phyloP scores from a whole-genome alignment of 2,329 filamentous ascomycete genomes.

The Ophiocordyceps sinensis region DNA sequence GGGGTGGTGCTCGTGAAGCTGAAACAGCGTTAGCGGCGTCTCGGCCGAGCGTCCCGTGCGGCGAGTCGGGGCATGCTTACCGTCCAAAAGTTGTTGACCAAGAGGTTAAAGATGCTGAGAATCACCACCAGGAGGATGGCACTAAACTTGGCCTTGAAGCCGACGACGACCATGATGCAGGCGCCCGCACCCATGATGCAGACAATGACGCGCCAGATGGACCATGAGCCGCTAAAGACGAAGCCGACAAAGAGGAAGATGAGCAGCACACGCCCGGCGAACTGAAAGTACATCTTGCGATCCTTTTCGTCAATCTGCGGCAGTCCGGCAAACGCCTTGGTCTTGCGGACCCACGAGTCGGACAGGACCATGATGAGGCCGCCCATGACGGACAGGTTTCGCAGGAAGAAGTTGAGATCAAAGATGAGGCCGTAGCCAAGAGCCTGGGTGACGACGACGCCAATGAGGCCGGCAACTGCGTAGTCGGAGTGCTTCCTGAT shows the following conservation, averaged over 20 bases:
- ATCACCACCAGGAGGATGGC: conserved; percentile 91
- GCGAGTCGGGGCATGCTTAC: conserved; percentile 38
- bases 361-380: conserved; percentile 96
- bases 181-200: conserved; percentile 76
- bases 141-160: conserved; percentile 99
- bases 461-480: conserved; percentile 79
- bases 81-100: conserved; percentile 99
- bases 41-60: not conserved
- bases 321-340: conserved; percentile 87
- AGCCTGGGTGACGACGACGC: conserved; percentile 82
- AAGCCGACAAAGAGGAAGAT: conserved; percentile 98
- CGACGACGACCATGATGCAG: conserved; percentile 96
- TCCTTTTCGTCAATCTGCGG: conserved; percentile 97
- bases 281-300: conserved; percentile 99
- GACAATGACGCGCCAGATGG: conserved; percentile 72
- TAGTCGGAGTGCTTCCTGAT: conserved; percentile 84
- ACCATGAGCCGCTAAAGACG: conserved; percentile 90
- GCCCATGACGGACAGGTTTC: conserved; percentile 94
- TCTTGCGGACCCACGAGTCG: conserved; percentile 96
- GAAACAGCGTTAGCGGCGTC: not conserved
- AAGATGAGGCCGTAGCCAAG: conserved; percentile 97
- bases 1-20: conserved; percentile 95
- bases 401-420: conserved; percentile 98
- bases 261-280: conserved; percentile 83
- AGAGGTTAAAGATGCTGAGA: conserved; percentile 86